A percentile compares a stretch with the other conserved stretches of the same genome.
Evolutionary conservation across 73 alveolate species (phyloP).

Genomic region (Paramecium sexaurelia): DNA sequence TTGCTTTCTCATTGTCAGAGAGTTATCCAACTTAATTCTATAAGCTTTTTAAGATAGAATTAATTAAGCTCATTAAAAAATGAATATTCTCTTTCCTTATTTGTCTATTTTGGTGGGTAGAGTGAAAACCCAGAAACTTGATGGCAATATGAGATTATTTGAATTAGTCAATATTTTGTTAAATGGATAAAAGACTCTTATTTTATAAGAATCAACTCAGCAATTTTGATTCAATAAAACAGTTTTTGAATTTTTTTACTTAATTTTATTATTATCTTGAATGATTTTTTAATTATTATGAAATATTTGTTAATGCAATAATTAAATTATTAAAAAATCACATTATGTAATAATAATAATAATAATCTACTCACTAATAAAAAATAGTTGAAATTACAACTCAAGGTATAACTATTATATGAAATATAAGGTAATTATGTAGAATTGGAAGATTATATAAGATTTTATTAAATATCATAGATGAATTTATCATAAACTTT

Average conservation of each 20-base stretch:
- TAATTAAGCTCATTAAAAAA: not conserved
- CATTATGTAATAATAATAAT: too few relatives aligned
- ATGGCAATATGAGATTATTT: constrained; percentile 24
- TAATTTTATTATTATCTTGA: not conserved
- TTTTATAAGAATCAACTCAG: not conserved
- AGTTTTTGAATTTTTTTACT: not conserved
- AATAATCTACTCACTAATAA: not conserved
- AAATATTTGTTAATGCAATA: not conserved
- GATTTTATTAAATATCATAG: not conserved
- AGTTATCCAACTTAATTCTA: not conserved
- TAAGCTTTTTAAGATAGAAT: not conserved
- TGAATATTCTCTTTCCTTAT: not conserved
- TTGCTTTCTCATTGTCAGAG: not conserved
- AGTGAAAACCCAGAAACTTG: constrained; percentile 17
- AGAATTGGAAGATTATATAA: not conserved
- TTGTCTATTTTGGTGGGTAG: constrained; percentile 37
- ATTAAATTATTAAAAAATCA: not conserved
- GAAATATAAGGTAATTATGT: not conserved
- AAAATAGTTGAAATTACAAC: not conserved
- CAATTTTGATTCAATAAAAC: not conserved
- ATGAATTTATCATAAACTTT: constrained; percentile 26
- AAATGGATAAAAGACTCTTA: not conserved
- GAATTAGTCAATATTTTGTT: not conserved
- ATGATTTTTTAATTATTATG: not conserved
- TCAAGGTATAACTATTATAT: not conserved